Percentiles rank a stretch among this genome's conserved stretches.
phyloP scores from a whole-genome alignment of 163 green algal species.

The Smithsoniella earleae region DNA sequence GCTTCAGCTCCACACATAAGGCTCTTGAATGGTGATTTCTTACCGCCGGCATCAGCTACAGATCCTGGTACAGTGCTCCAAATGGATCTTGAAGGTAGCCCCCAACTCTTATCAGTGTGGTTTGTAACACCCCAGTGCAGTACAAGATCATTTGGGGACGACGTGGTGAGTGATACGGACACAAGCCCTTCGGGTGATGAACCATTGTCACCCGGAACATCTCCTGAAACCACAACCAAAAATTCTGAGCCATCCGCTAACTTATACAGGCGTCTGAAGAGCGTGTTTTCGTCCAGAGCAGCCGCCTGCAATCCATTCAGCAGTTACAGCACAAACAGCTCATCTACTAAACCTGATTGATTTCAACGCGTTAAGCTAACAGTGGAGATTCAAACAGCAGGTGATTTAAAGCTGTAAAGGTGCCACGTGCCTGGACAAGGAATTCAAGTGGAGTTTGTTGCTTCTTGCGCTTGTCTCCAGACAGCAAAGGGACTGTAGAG shows the following conservation, averaged over 20 bases:
- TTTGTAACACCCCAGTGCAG: constrained; percentile 78
- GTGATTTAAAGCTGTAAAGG: not conserved
- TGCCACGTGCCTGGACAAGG: constrained; percentile 47
- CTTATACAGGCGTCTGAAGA: constrained; percentile 43
- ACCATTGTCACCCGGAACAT: constrained; percentile 14
- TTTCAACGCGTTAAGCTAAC: not conserved
- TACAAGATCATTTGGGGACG: constrained; percentile 52
- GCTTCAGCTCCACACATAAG: too few species aligned
- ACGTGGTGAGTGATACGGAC: constrained; percentile 57
- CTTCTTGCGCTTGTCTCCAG: constrained; percentile 37
- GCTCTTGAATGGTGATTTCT: too few species aligned
- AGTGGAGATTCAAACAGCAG: not conserved
- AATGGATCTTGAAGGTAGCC: not conserved
- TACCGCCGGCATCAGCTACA: constrained; percentile 21
- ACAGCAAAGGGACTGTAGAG: constrained; percentile 40
- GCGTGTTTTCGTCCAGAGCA: constrained; percentile 38
- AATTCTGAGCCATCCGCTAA: constrained; percentile 39
- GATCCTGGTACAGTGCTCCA: not conserved
- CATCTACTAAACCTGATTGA: too few species aligned
- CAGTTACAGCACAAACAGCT: too few species aligned
- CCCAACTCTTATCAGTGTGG: constrained; percentile 24
- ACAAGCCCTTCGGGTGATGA: not conserved
- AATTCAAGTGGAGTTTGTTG: constrained; percentile 57
- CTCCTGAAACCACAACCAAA: constrained; percentile 11
- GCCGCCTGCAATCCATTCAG: constrained; percentile 15